Conservation (phyloP, 1,284 basidiomycete genomes). For the Moniliophthora roreri region DNA sequence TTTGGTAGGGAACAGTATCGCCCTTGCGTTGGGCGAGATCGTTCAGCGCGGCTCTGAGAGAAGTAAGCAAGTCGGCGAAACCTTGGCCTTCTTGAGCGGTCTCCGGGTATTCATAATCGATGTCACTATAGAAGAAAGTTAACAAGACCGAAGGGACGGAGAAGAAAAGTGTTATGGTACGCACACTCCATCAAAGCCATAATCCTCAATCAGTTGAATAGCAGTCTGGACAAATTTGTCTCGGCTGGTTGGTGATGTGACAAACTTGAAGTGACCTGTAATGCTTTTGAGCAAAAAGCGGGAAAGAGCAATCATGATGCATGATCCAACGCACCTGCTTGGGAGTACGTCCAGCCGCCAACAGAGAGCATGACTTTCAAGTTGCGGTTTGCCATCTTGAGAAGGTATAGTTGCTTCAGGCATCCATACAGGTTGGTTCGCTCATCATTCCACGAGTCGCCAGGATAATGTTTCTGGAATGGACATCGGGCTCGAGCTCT, state of each 20-base stretch:
- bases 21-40: slow-evolving; percentile 53
- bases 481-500: background rate
- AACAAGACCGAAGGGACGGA: background rate
- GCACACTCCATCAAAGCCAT: slow-evolving; percentile 85
- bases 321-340: slow-evolving; percentile 39
- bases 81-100: slow-evolving; percentile 52
- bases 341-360: slow-evolving; percentile 76
- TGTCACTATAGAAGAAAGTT: slow-evolving; percentile 41
- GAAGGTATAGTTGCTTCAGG: slow-evolving; percentile 75
- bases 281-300: background rate
- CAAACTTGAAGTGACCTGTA: slow-evolving; percentile 61
- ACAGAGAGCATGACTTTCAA: slow-evolving; percentile 78
- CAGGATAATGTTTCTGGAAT: slow-evolving; percentile 62
- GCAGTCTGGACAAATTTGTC: slow-evolving; percentile 71
- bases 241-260: slow-evolving; percentile 53
- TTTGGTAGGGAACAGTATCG: slow-evolving; percentile 55
- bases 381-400: slow-evolving; percentile 76
- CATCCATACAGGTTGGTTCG: slow-evolving; percentile 86
- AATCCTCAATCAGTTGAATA: slow-evolving; percentile 78
- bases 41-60: slow-evolving; percentile 56
- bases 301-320: background rate
- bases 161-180: slow-evolving; percentile 22
- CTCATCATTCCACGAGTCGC: slow-evolving; percentile 58
- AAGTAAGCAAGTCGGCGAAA: slow-evolving; percentile 57
- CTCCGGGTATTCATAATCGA: slow-evolving; percentile 70